A percentile compares a stretch with the other conserved stretches of the same genome.
Evolutionary conservation across 768 basidiomycete genomes (phyloP).

Genomic region (Mycena amicta): DNA sequence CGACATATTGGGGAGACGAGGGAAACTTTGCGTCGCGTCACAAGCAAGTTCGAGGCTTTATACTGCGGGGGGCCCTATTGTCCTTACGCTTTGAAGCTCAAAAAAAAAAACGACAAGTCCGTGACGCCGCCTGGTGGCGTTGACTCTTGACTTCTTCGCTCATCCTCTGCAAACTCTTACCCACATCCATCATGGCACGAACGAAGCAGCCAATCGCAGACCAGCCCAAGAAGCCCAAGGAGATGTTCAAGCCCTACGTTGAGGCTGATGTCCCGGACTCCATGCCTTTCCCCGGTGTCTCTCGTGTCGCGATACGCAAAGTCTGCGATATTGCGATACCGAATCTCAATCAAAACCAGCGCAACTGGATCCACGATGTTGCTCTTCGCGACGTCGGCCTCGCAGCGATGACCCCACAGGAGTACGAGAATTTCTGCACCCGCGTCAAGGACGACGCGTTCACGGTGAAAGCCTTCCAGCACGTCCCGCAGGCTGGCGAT

Average conservation of each 20-base stretch:
- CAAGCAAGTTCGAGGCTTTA: no score
- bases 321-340: constrained; percentile 1
- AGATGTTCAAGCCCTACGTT: constrained; percentile 11
- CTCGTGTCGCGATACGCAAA: not conserved
- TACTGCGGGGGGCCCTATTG: no score
- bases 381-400: not conserved
- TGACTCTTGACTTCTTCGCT: not conserved
- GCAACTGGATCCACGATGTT: constrained; percentile 5
- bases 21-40: not conserved
- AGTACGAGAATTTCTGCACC: not conserved
- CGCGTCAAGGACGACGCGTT: constrained; percentile 8
- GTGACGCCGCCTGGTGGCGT: not conserved
- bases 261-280: not conserved
- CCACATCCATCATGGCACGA: not conserved
- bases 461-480: constrained; percentile 10
- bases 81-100: no score
- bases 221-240: not conserved
- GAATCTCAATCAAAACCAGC: constrained; percentile 8
- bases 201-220: not conserved
- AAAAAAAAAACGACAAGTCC: no score
- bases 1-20: not conserved
- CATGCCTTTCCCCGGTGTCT: constrained; percentile 10
- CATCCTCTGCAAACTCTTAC: not conserved
- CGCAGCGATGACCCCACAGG: not conserved
- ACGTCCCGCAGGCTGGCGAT: constrained; percentile 2